A percentile compares a stretch with the other conserved stretches of the same genome.
Conservation (phyloP, 1,284 basidiomycete species). For the Neotropicomus parvogracilis region DNA sequence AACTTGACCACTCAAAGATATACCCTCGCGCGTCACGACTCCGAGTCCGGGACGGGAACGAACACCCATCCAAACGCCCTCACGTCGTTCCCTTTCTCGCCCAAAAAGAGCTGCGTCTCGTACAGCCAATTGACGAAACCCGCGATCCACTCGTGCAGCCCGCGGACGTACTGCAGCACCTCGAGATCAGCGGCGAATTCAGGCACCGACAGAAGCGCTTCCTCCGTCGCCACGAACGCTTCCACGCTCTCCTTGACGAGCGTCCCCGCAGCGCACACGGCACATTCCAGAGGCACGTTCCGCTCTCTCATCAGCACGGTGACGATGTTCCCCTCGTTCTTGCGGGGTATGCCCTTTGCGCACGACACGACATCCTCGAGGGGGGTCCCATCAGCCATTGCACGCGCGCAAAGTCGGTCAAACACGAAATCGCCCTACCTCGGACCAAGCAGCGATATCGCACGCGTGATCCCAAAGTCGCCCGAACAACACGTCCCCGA, state of each 20-base stretch:
- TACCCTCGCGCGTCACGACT: background rate
- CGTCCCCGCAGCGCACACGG: conserved; percentile 20
- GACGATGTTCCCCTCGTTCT: conserved; percentile 20
- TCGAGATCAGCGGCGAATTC: conserved; percentile 26
- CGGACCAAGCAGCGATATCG: conserved; percentile 30
- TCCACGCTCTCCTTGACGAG: conserved; percentile 30
- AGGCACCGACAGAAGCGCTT: conserved; percentile 14
- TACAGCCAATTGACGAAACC: conserved; percentile 58
- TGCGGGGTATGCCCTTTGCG: conserved; percentile 22
- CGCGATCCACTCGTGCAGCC: conserved; percentile 48
- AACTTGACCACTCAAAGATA: background rate
- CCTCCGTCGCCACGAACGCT: conserved; percentile 28
- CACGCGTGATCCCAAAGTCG: conserved; percentile 26
- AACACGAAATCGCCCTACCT: no score
- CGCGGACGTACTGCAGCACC: conserved; percentile 41
- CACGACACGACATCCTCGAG: conserved; percentile 29
- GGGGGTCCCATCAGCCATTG: no score
- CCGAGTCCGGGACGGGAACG: conserved; percentile 20
- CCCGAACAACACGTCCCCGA: conserved; percentile 23
- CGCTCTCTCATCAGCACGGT: conserved; percentile 29
- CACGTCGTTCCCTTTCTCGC: conserved; percentile 53
- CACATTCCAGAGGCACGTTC: conserved; percentile 24
- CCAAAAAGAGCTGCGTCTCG: conserved; percentile 56
- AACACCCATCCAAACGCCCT: conserved; percentile 64
- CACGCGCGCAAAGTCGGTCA: no score